These are phyloP conservation scores for Phlebiopsis gigantea DNA, from an alignment of 768 basidiomycete genomes.

Conservation along the genomic window DNA sequence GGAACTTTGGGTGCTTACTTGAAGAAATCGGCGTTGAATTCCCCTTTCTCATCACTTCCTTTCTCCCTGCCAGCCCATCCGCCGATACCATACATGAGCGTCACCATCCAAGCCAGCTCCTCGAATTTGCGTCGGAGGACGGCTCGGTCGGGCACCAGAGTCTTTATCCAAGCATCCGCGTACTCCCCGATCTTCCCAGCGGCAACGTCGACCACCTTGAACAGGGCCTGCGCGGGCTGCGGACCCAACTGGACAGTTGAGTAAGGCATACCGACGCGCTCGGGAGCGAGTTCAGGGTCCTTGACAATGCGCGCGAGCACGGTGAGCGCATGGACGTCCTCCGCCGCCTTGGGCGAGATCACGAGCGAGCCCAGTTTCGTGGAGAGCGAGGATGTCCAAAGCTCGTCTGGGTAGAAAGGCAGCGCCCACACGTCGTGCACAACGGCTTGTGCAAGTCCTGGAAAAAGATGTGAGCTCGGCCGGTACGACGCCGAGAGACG, in stretches of 20 bases:
- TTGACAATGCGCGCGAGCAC: slow-evolving; percentile 51
- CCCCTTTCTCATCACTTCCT: slow-evolving; percentile 16
- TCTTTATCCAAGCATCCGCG: slow-evolving; percentile 20
- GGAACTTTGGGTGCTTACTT: slow-evolving; percentile 36
- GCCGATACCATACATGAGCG: slow-evolving; percentile 52
- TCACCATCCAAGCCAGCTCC: slow-evolving; percentile 56
- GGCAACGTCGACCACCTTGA: slow-evolving; percentile 4
- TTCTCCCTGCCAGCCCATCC: slow-evolving; percentile 43
- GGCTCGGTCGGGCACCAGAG: slow-evolving; percentile 7
- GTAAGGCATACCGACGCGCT: slow-evolving; percentile 8
- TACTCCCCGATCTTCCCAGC: slow-evolving; percentile 15
- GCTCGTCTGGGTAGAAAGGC: slow-evolving; percentile 26
- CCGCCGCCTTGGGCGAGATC: not conserved
- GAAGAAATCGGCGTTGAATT: slow-evolving; percentile 57
- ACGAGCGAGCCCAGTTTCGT: not conserved
- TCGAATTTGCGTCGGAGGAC: slow-evolving; percentile 52
- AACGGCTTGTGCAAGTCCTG: slow-evolving; percentile 35
- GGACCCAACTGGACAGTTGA: not conserved
- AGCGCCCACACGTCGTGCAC: slow-evolving; percentile 37
- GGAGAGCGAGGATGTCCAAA: slow-evolving; percentile 12
- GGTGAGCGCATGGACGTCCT: slow-evolving; percentile 39
- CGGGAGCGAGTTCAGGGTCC: slow-evolving; percentile 31
- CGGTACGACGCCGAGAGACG: not conserved
- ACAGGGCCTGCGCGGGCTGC: not conserved
- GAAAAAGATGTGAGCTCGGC: not conserved